phyloP scores from a whole-genome alignment of 768 basidiomycete genomes.

The Mycena crocata region DNA sequence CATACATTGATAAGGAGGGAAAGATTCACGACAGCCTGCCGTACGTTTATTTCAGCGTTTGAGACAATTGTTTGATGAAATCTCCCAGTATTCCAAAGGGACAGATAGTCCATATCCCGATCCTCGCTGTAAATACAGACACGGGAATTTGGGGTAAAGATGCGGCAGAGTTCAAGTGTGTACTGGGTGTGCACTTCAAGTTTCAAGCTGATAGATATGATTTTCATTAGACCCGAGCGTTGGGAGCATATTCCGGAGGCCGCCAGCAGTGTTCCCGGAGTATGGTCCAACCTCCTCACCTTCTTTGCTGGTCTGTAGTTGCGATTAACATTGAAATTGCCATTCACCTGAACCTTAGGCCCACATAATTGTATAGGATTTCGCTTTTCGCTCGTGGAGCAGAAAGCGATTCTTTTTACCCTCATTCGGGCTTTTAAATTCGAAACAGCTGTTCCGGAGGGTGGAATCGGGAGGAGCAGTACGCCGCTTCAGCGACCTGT shows the following conservation, averaged over 20 bases:
- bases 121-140: conserved; percentile 63
- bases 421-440: conserved; percentile 62
- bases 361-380: background rate
- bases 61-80: background rate
- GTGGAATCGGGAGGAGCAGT: conserved; percentile 15
- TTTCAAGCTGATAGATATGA: background rate
- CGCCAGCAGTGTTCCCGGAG: conserved; percentile 61
- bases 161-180: conserved; percentile 69
- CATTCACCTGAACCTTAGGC: background rate
- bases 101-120: conserved; percentile 59
- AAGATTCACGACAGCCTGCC: conserved; percentile 50
- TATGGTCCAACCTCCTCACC: conserved; percentile 69
- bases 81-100: conserved; percentile 54
- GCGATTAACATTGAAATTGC: background rate
- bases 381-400: conserved; percentile 32
- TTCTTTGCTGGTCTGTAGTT: conserved; percentile 65
- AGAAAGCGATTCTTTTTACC: conserved; percentile 53
- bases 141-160: conserved; percentile 72
- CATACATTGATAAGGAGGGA: conserved; percentile 58
- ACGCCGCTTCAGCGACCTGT: background rate
- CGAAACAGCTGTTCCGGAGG: conserved; percentile 35
- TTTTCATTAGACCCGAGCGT: conserved; percentile 69
- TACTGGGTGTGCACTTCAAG: background rate
- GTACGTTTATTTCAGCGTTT: conserved; percentile 8
- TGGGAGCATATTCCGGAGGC: conserved; percentile 64